Conservation (phyloP, 495 filamentous ascomycete species). For the Penicillium flavigenum region DNA sequence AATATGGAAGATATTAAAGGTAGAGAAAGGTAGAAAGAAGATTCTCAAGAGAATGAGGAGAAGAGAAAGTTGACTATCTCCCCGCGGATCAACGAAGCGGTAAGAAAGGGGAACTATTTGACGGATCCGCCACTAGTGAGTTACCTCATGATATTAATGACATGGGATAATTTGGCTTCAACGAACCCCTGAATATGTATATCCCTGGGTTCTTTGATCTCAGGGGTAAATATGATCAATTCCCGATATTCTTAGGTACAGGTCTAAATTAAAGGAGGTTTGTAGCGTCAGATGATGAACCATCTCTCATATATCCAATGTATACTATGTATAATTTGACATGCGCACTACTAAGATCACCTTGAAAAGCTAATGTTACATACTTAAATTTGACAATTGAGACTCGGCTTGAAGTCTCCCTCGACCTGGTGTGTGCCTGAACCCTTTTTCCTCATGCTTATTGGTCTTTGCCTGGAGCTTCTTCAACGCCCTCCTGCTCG, state of each 20-base stretch:
- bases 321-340: conserved; percentile 10
- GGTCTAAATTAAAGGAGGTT: background rate
- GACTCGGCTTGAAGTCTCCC: background rate
- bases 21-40: conserved; percentile 11
- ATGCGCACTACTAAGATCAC: conserved; percentile 7
- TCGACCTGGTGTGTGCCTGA: background rate
- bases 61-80: conserved; percentile 25
- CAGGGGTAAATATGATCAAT: conserved; percentile 5
- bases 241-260: background rate
- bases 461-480: conserved; percentile 7
- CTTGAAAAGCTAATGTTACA: conserved; percentile 13
- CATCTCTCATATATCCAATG: background rate
- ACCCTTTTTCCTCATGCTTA: background rate
- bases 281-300: background rate
- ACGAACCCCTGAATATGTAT: conserved; percentile 6
- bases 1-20: conserved; percentile 8
- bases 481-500: conserved; percentile 4
- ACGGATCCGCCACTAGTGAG: conserved; percentile 34
- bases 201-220: background rate
- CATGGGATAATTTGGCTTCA: background rate
- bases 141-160: conserved; percentile 17
- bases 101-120: conserved; percentile 35
- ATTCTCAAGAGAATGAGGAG: conserved; percentile 18
- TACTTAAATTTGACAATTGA: background rate
- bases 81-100: conserved; percentile 38